Base-by-base conservation (phyloP, 1,284 basidiomycete species). In the Ganoderma boninense region DNA sequence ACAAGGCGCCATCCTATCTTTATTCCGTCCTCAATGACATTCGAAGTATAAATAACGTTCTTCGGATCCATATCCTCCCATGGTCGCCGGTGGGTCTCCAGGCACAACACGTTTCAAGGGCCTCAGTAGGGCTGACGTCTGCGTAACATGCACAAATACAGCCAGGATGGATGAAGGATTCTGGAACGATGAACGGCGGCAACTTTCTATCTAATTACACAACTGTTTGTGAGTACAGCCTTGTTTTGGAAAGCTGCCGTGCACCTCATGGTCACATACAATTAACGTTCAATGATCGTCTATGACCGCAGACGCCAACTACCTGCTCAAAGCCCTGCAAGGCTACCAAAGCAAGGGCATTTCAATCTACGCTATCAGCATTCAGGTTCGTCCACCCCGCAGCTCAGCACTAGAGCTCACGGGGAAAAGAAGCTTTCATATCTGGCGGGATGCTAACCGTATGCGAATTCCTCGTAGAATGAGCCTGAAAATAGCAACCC, bases 81-180 rank as follows among this genome's bases (percentile, higher is more conserved):
- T 88, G 87, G 87, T 86, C 85, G 62, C 84, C 86, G 26, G 86
- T 87, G 69, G 69, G 83, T 77, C n/a, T 43, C 52, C 4, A 35
- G n/a, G 40, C 60, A 62, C 60, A 62, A 14, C n/a, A 26, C 59
- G 38, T 40, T 20, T 42, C 26, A 29, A 29, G 42, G 16, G 60
- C 38, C 23, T 43, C 1, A 5, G 14, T 43, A n/a, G 13, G 40
- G 18, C 38, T 38, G 32, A 23, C 59, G n/a, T 23, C 14, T 61
- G 44, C 54, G 57, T 38, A 29, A 52, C n/a, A 23, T 29, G 40
- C 23, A n/a, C 49, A 35, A 26, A 35, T 66, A 29, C 67, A 87
- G 86, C 87, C 87, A 10, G 85, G 79, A 23, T 88, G 87, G 87
- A 86, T 87, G 86, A 88, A 87, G 74, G 78, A 77, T 60, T 82